Conservation (phyloP, 177 flowering plant species). For the Telopea speciosissima region DNA sequence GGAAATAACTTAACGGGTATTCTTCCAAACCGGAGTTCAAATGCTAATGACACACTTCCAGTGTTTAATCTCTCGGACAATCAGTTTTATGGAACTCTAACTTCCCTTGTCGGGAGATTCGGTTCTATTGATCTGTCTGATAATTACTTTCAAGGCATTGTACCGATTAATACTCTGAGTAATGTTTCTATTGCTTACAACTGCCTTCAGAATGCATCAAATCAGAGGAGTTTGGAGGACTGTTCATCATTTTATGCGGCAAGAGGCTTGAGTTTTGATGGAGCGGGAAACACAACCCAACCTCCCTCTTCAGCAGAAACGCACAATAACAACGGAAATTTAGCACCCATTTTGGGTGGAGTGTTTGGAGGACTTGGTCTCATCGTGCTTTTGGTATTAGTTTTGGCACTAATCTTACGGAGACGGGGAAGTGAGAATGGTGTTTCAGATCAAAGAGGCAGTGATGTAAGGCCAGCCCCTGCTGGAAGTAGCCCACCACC, state of each 20-base stretch:
- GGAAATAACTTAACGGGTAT: conserved; percentile 57
- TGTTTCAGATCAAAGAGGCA: conserved; percentile 39
- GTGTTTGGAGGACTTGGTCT: conserved; percentile 69
- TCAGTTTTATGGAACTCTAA: conserved; percentile 50
- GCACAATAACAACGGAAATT: conserved; percentile 31
- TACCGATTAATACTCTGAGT: conserved; percentile 9
- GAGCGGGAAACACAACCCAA: conserved; percentile 36
- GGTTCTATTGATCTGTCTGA: conserved; percentile 42
- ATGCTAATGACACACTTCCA: conserved; percentile 20
- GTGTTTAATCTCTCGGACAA: conserved; percentile 59
- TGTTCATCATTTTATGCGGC: conserved; percentile 62
- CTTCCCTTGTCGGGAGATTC: conserved; percentile 23
- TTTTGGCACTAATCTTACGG: conserved; percentile 35
- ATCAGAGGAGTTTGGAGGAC: conserved; percentile 48
- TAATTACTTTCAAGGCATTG: conserved; percentile 53
- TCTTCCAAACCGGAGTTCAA: conserved; percentile 25
- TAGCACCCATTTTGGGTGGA: conserved; percentile 47
- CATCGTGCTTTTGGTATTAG: conserved; percentile 32
- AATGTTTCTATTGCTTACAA: conserved; percentile 47
- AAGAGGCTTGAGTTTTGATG: conserved; percentile 60
- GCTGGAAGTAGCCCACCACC: conserved; percentile 33
- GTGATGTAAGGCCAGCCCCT: conserved; percentile 50
- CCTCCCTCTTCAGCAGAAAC: conserved; percentile 17
- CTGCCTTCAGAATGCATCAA: conserved; percentile 57
- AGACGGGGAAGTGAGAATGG: conserved; percentile 30